Evolutionary conservation across 345 rosid genomes (phyloP), one percentile per base, ranked within the genome.

Genomic region (Arabidopsis suecica): DNA sequence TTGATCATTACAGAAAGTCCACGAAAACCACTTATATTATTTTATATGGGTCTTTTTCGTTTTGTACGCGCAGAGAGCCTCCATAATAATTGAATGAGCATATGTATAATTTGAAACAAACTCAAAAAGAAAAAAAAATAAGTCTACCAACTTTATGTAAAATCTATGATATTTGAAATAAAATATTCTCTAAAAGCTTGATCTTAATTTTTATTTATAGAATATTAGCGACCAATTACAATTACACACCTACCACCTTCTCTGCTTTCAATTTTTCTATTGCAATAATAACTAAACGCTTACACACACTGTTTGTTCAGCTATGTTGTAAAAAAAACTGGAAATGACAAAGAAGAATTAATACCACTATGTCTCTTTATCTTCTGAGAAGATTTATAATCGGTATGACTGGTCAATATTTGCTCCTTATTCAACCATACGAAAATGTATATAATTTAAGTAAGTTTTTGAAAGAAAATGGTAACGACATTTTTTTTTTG

Each of bases 321-420:
- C 3, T 30, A 6, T 0, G 10, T 3, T 54, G 7, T 12, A 5
- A 1, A 54, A 28, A 41, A 3, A 14, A 41, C 14, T 11, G 47
- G 47, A n/a, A 41, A 12, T 41, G 47, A 45, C 18, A 14, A 3
- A 20, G n/a, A 45, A 6, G 7, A 45, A 5, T 5, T 5, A 45
- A 45, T 5, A n/a, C 20, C 47, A 44, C 49, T 44, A 44, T 7
- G 61, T 7, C 22, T 22, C 38, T 56, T 57, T 57, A 57, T 33
- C 61, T 57, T 33, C 23, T n/a, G 41, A 4, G 23, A 33, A 33
- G 9, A 37, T 51, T 14, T 68, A 6, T 16, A 16, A 16, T 25
- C 14, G 9, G 14, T 56, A 13, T 42, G 55, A 57, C 14, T 32
- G 42, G 65, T 69, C 73, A 69, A 69, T 44, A 22, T 69, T 8